Base-by-base conservation (phyloP, 73 alveolate species). In the Paramecium primaurelia region DNA sequence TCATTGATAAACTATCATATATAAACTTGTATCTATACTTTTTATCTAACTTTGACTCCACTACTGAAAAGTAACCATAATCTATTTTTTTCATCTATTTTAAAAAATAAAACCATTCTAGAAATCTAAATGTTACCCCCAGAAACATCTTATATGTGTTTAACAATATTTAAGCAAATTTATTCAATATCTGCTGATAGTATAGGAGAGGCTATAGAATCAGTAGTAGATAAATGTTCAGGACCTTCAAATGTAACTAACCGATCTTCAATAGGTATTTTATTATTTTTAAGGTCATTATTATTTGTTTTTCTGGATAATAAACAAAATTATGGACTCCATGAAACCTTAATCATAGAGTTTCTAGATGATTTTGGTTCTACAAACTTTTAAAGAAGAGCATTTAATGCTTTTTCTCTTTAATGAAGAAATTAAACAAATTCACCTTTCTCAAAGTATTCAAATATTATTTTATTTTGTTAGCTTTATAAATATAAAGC, bases 201-300 rank as follows among this genome's bases (percentile, higher is more conserved):
- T 45, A 94, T 95, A n/a, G 99, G 99, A 26, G 98, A 95, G 47
- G 98, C 95, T 6, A 96, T 93, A 18, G 97, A 86, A n/a, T 96
- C 98, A 59, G 90, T 30, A 4, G 92, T 92, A 7, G 96, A 93
- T 58, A 91, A 60, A 91, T 96, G 97, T 80, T 96, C 98, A 8
- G 97, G 96, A 3, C 98, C 98, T 88, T 96, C 98, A 92, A 95
- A 96, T 8, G 98, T 96, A 6, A 92, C 96, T 11, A 96, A 89
- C 49, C 96, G 83, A 69, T 96, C 98, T 38, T 96, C 95, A 16
- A 96, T 84, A 42, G 92, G 92, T 20, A 96, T 95, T 77, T 89
- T 94, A 34, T 93, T 80, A 77, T 88, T 95, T 86, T 92, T 93
- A 8, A 95, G 73, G 71, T 92, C 88, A 87, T 95, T 77, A 32